phyloP scores from a whole-genome alignment of 768 basidiomycete genomes.

The Fibroporia radiculosa region DNA sequence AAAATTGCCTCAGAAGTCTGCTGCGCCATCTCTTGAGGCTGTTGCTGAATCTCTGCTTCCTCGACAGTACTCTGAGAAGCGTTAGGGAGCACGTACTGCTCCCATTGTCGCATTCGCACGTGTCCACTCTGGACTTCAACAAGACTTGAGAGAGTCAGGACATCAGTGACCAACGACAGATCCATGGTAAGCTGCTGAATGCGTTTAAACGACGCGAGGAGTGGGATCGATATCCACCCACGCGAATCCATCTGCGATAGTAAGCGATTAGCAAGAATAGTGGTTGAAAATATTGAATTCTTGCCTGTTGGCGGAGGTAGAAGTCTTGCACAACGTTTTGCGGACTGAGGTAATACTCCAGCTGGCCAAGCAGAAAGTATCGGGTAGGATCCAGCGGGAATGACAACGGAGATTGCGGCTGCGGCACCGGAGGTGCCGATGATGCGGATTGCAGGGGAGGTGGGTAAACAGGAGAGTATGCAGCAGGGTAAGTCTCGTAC shows the following conservation, averaged over 20 bases:
- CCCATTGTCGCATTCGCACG: conserved; percentile 67
- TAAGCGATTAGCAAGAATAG: neutral
- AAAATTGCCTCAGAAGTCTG: neutral
- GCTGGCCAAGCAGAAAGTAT: conserved; percentile 68
- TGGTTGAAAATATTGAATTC: conserved; percentile 19
- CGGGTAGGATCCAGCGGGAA: conserved; percentile 61
- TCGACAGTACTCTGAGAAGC: conserved; percentile 44
- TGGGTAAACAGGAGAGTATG: conserved; percentile 13
- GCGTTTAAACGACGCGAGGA: conserved; percentile 86
- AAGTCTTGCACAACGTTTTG: conserved; percentile 88
- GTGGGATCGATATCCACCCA: conserved; percentile 78
- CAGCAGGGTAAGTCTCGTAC: conserved; percentile 11
- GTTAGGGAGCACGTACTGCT: conserved; percentile 52
- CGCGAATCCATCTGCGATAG: conserved; percentile 71
- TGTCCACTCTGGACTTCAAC: conserved; percentile 64
- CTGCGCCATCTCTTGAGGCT: neutral
- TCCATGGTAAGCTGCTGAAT: conserved; percentile 60
- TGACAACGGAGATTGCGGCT: conserved; percentile 36
- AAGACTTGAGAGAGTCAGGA: conserved; percentile 54
- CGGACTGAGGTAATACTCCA: conserved; percentile 89
- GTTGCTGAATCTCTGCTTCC: neutral
- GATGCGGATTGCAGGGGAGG: conserved; percentile 21
- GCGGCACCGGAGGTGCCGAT: conserved; percentile 30
- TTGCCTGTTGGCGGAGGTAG: conserved; percentile 69
- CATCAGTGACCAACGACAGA: conserved; percentile 55